Evolutionary conservation across 2,329 filamentous ascomycete genomes (phyloP).

Genomic region (Ophiostoma ips): DNA sequence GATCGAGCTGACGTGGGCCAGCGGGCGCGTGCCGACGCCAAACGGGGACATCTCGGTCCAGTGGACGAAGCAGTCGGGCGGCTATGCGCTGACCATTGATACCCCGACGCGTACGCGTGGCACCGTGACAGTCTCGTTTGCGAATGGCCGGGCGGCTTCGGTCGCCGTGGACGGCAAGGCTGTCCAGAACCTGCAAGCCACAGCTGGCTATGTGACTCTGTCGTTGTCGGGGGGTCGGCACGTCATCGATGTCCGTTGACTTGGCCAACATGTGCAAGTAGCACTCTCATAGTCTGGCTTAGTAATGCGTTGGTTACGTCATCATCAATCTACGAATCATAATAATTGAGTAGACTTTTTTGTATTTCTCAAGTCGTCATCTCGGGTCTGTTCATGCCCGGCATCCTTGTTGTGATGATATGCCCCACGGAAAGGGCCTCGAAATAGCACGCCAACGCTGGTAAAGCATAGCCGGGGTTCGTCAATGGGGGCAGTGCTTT

Average conservation of each 20-base stretch:
- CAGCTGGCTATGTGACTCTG: conserved; percentile 6
- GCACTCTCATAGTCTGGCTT: no score
- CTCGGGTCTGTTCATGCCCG: no score
- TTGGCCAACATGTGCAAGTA: no score
- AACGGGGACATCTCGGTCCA: conserved; percentile 23
- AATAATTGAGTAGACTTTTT: no score
- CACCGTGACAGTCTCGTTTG: conserved; percentile 16
- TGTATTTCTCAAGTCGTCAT: no score
- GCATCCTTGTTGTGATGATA: no score
- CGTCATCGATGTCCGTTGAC: not conserved
- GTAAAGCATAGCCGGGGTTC: no score
- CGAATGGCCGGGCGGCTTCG: not conserved
- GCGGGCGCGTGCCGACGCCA: conserved; percentile 29
- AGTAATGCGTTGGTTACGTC: no score
- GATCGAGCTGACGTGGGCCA: conserved; percentile 27
- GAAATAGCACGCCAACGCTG: no score
- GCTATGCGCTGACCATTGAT: conserved; percentile 19
- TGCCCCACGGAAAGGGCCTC: no score
- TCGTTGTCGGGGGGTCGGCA: conserved; percentile 9
- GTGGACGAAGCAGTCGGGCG: conserved; percentile 20
- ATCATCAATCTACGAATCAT: no score
- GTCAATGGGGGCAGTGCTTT: no score
- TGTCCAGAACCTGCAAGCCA: conserved; percentile 15
- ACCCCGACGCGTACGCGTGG: conserved; percentile 21
- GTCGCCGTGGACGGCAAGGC: conserved; percentile 14